Percentiles rank a stretch among this genome's conserved stretches.
Evolutionary conservation across 2,329 filamentous ascomycete genomes (phyloP).

Genomic region (Sclerotinia sclerotiorum): DNA sequence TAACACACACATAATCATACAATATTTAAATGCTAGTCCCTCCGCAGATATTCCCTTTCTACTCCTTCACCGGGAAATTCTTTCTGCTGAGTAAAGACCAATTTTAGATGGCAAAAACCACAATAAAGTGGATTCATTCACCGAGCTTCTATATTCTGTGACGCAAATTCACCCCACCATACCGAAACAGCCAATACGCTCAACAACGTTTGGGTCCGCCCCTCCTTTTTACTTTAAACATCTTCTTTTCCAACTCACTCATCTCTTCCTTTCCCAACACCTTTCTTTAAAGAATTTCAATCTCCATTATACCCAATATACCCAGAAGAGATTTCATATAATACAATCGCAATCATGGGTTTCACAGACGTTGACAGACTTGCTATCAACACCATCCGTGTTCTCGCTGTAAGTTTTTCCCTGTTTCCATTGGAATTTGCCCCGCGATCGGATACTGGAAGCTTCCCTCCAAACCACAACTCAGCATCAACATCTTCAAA

Average conservation of each 20-base stretch:
- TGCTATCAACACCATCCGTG: constrained; percentile 97
- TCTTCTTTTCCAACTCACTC: constrained; percentile 17
- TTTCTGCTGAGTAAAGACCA: not conserved
- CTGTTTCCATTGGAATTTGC: constrained; percentile 33
- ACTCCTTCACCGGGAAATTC: not conserved
- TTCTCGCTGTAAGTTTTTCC: constrained; percentile 77
- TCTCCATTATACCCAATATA: constrained; percentile 8
- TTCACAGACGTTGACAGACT: constrained; percentile 85
- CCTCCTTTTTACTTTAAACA: constrained; percentile 14
- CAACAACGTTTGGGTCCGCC: constrained; percentile 6
- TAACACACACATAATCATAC: too few species aligned
- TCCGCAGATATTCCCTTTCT: not conserved
- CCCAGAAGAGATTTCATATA: not conserved
- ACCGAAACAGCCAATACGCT: constrained; percentile 6
- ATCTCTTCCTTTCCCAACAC: constrained; percentile 12
- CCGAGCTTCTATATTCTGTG: constrained; percentile 14
- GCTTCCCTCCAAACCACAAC: constrained; percentile 34
- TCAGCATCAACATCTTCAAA: constrained; percentile 20
- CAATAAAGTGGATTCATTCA: constrained; percentile 13
- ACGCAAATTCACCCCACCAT: constrained; percentile 20
- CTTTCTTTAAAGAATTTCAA: not conserved
- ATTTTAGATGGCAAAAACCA: constrained; percentile 4
- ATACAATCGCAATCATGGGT: constrained; percentile 60
- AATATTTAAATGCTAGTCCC: not conserved
- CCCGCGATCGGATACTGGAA: constrained; percentile 41